A percentile compares a stretch with the other conserved stretches of the same genome.
These are phyloP conservation scores for Vigna reflexopilosa DNA, from an alignment of 306 rosid genomes.

Conservation along the genomic window DNA sequence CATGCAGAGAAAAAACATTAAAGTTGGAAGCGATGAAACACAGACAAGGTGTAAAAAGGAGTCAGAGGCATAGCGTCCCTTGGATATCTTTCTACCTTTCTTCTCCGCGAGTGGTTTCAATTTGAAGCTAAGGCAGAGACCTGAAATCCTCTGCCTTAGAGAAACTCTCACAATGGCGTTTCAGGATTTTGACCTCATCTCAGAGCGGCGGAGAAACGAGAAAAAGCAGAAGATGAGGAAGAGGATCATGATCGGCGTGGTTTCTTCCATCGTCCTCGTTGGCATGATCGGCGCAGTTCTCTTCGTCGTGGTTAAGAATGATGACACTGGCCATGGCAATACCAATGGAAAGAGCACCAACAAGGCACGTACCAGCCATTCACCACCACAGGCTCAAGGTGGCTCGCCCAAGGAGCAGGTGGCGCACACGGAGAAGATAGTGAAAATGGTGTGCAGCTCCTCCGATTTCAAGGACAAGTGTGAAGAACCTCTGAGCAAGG, in stretches of 20 bases:
- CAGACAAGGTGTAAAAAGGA: conserved; percentile 31
- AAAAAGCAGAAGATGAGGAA: conserved; percentile 53
- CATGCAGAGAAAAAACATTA: conserved; percentile 29
- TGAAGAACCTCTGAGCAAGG: conserved; percentile 51
- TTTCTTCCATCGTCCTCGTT: conserved; percentile 47
- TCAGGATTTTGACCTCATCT: conserved; percentile 83
- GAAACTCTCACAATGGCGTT: conserved; percentile 62
- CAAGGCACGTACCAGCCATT: not conserved
- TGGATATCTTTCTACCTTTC: conserved; percentile 26
- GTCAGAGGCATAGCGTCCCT: not conserved
- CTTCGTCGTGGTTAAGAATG: conserved; percentile 22
- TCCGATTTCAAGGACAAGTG: conserved; percentile 67
- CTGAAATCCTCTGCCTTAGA: conserved; percentile 78
- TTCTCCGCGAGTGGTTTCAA: conserved; percentile 27
- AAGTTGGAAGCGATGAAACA: conserved; percentile 25
- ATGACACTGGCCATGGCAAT: not conserved
- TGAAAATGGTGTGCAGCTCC: conserved; percentile 55
- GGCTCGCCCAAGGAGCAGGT: not conserved
- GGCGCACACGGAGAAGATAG: conserved; percentile 31
- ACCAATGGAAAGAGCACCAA: not conserved
- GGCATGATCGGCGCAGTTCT: conserved; percentile 51
- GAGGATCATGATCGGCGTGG: conserved; percentile 54
- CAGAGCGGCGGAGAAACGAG: conserved; percentile 70
- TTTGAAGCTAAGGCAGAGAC: conserved; percentile 75
- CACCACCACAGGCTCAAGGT: not conserved